These are phyloP conservation scores for Alternaria sp. DNA, from an alignment of 2,329 filamentous ascomycete genomes.

Conservation along the genomic window DNA sequence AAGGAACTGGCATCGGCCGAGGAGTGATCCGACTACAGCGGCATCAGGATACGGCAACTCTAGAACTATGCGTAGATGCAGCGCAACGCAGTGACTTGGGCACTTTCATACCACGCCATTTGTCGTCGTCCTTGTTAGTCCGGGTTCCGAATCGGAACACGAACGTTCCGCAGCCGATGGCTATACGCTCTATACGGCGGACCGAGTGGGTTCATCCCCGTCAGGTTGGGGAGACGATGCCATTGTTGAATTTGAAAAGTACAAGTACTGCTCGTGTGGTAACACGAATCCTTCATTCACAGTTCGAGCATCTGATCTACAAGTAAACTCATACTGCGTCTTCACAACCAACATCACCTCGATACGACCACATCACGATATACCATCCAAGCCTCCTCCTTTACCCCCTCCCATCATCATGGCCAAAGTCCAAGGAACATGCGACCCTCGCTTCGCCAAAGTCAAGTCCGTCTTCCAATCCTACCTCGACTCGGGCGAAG, in stretches of 20 bases:
- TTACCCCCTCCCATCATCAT: background rate
- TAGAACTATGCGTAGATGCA: background rate
- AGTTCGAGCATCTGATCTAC: background rate
- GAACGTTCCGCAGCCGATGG: background rate
- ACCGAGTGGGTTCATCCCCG: background rate
- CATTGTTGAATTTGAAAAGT: background rate
- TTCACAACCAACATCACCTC: background rate
- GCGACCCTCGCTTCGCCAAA: constrained; percentile 18
- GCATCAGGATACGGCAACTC: background rate
- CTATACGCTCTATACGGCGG: background rate
- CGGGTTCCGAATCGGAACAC: background rate
- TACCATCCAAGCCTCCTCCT: background rate
- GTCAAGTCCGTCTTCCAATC: constrained; percentile 16
- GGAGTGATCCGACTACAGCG: background rate
- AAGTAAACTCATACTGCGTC: background rate
- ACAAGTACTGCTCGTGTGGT: background rate
- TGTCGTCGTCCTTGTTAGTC: background rate
- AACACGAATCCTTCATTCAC: fast-evolving
- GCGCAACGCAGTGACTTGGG: background rate
- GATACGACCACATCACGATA: background rate
- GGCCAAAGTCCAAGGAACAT: constrained; percentile 19
- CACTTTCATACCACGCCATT: background rate
- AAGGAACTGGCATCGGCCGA: background rate
- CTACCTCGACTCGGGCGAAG: constrained; percentile 16
- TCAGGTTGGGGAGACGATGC: background rate